Percentiles rank a stretch among this genome's conserved stretches.
phyloP scores from a whole-genome alignment of 129 eudicot species.

The Flaveria robusta region DNA sequence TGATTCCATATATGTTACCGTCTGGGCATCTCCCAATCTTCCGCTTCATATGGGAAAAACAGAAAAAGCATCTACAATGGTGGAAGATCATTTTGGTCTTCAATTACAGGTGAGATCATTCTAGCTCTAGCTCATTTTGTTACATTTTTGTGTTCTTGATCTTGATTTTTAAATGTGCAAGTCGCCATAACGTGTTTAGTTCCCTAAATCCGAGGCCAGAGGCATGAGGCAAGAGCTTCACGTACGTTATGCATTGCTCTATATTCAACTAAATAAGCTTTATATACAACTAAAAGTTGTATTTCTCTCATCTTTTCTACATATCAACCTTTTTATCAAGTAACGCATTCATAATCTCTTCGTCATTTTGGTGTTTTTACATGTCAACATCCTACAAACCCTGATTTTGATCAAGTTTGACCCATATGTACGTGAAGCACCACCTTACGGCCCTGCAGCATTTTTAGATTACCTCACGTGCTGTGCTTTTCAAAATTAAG shows the following conservation, averaged over 20 bases:
- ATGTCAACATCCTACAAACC: no score
- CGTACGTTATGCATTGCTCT: neutral
- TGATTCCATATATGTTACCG: constrained; percentile 80
- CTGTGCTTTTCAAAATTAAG: no score
- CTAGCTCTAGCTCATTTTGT: neutral
- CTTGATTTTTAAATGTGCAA: neutral
- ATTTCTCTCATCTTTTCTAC: neutral
- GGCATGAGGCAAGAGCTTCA: neutral
- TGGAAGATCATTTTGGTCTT: constrained; percentile 83
- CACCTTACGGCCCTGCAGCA: no score
- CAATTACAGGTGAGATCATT: constrained; percentile 65
- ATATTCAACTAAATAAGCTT: neutral
- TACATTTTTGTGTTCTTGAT: constrained; percentile 9
- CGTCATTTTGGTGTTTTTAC: no score
- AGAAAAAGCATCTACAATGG: constrained; percentile 61
- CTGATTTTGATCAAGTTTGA: no score
- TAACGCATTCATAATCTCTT: neutral
- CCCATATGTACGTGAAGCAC: no score
- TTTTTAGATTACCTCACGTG: no score
- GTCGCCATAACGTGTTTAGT: neutral
- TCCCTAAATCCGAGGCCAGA: neutral
- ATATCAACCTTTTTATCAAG: neutral
- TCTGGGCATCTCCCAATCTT: constrained; percentile 85
- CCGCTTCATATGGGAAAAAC: constrained; percentile 94
- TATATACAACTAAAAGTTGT: neutral